Evolutionary conservation across 2,329 filamentous ascomycete species (phyloP), one percentile per base, ranked within the genome.

Genomic region (Alternaria gansuensis): DNA sequence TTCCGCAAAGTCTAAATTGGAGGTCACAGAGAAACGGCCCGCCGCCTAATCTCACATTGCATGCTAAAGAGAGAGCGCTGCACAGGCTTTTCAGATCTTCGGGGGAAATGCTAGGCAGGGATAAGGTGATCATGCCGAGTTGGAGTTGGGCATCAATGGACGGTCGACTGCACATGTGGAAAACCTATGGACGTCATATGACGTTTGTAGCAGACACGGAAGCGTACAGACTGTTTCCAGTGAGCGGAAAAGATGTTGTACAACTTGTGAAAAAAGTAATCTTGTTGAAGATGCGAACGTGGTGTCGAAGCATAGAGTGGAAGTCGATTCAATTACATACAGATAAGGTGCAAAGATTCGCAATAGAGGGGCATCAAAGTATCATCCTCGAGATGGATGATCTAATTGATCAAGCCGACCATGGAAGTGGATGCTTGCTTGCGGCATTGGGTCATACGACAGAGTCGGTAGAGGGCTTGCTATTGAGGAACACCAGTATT

Each of bases 91-190:
- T 11, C 11, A 33, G 9, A 6, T 23, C 7, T 2, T 46, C 28
- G 3, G 14, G 17, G 13, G 17, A 23, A 2, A 24, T 10, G 11
- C 1, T n/a, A 4, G 11, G 14, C 2, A 17, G 17, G 1, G 13
- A 5, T 1, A 33, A 28, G 44, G n/a, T 24, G 9, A 8, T 46
- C 7, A 46, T 28, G 17, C 44, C 44, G 4, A 46, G n/a, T 2
- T 46, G 44, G 44, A 46, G 44, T 14, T 46, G 44, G 44, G 44
- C 44, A 46, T 46, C 44, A 2, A 24, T 46, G 44, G 4, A 46
- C 14, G 44, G 43, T 4, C 43, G 10, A 23, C 2, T 45, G 28
- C 3, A 13, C 11, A 24, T 14, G 36, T 21, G 2, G 36, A 9
- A 5, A 4, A 39, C 17, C 6, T 2, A 5, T 11, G 37, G 4